Evolutionary conservation across 176 grass and related monocot species (phyloP).

Genomic region (Typha latifolia): DNA sequence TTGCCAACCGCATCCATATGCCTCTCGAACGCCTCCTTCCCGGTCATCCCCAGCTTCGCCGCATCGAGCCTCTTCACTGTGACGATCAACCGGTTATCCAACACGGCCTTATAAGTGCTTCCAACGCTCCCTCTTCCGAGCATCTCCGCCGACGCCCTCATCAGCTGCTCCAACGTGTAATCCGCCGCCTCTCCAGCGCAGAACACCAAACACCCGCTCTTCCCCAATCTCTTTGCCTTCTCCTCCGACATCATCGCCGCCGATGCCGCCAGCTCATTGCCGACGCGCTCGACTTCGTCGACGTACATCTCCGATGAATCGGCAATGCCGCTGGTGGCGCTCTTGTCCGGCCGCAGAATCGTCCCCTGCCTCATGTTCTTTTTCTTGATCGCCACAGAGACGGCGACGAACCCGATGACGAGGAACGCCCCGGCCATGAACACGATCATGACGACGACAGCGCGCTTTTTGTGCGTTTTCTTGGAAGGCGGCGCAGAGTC

Average conservation of each 20-base stretch:
- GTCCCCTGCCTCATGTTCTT: slow-evolving; percentile 29
- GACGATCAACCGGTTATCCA: slow-evolving; percentile 54
- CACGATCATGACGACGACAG: slow-evolving; percentile 20
- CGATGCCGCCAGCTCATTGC: slow-evolving; percentile 41
- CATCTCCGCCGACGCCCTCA: slow-evolving; percentile 90
- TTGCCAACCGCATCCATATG: slow-evolving; percentile 87
- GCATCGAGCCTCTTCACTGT: slow-evolving; percentile 89
- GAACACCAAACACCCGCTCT: slow-evolving; percentile 79
- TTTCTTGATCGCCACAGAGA: slow-evolving; percentile 33
- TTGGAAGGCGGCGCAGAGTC: slow-evolving; percentile 29
- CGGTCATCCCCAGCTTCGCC: slow-evolving; percentile 43
- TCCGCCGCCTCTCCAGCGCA: slow-evolving; percentile 65
- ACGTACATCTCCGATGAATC: slow-evolving; percentile 9
- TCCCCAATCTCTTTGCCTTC: slow-evolving; percentile 58
- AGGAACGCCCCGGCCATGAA: slow-evolving; percentile 24
- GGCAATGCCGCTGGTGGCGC: slow-evolving; percentile 19
- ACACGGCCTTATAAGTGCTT: slow-evolving; percentile 84
- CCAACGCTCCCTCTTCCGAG: slow-evolving; percentile 74
- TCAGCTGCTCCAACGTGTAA: slow-evolving; percentile 86
- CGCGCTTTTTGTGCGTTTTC: slow-evolving; percentile 13
- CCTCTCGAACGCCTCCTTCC: slow-evolving; percentile 69
- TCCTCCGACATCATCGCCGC: slow-evolving; percentile 71
- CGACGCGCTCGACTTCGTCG: slow-evolving; percentile 35
- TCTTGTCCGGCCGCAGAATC: slow-evolving; percentile 48
- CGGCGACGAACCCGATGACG: slow-evolving; percentile 34